Base-by-base conservation (phyloP, 176 grass and related monocot genomes). In the Saccharum officinarum region DNA sequence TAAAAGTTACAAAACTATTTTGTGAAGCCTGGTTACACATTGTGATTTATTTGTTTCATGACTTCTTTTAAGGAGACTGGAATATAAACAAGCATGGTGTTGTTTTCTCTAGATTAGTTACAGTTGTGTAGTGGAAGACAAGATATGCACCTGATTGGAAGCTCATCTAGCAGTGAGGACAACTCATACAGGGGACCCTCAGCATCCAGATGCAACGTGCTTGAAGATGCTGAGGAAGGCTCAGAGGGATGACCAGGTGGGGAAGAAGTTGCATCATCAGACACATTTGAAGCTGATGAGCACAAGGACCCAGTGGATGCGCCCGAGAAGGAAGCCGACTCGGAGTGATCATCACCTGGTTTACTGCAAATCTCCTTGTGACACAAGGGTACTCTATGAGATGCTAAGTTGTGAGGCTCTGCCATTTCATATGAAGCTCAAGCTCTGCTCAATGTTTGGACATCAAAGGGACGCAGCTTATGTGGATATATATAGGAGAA, bases 81-180 rank as follows among this genome's bases (percentile, higher is more conserved):
- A 75, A 33, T 55, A 39, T 13, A 50, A 28, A 73, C 17, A 13
- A 64, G 14, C 34, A 40, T 55, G 45, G 42, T 49, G 13, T 13
- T 31, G 26, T 38, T 66, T 52, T 79, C 64, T 71, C 33, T 31
- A 83, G 31, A 33, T 73, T 64, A 13, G 49, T 39, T 46, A 41
- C 7, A 46, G 26, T 46, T 80, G 13, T 88, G 26, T 61, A 80
- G 36, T 60, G 14, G 7, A 26, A 7, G 25, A 7, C 46, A 38
- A 59, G 37, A 62, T 23, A 47, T 50, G 34, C 71, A 94, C 92
- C 88, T 92, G 85, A 63, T 26, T 49, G 87, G 90, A 69, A 94
- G 89, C 57, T 92, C 74, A 28, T 40, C 49, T 81, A 83, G 60
- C 68, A 94, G 87, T 0, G 89, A 82, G 39, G 92, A 86, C 30